A percentile compares a stretch with the other conserved stretches of the same genome.
These are phyloP conservation scores for Nicotiana sylvestris DNA, from an alignment of 257 asterid species.

Conservation along the genomic window DNA sequence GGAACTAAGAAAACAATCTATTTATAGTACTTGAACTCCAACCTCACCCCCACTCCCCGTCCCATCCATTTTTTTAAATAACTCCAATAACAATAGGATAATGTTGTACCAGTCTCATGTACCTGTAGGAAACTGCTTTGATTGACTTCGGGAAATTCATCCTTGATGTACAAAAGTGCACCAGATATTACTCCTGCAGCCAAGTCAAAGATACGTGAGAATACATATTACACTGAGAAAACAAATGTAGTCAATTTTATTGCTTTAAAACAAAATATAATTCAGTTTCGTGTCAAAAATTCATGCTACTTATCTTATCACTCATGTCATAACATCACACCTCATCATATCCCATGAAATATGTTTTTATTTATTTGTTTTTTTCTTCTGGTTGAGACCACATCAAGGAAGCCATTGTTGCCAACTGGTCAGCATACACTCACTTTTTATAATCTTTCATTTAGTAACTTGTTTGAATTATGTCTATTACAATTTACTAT, in stretches of 20 bases:
- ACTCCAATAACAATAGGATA: background rate
- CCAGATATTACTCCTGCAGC: conserved; percentile 92
- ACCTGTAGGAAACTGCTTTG: conserved; percentile 91
- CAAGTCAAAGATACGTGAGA: conserved; percentile 19
- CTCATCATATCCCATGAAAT: background rate
- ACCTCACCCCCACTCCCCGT: background rate
- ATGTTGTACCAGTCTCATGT: background rate
- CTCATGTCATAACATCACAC: background rate
- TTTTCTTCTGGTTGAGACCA: too few species aligned
- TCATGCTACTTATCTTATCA: background rate
- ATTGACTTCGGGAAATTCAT: conserved; percentile 79
- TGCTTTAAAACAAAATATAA: background rate
- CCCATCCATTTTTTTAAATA: background rate
- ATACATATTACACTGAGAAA: background rate
- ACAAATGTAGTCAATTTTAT: background rate
- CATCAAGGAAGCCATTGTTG: background rate
- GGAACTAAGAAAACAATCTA: background rate
- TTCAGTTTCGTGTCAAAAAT: background rate
- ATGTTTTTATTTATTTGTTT: background rate
- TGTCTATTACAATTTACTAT: background rate
- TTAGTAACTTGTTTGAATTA: too few species aligned
- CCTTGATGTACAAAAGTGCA: conserved; percentile 83
- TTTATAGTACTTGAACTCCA: background rate
- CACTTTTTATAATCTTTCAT: too few species aligned
- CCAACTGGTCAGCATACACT: background rate